Evolutionary conservation across 192 early-diverging fungal species (phyloP), one percentile per base, ranked within the genome.

Genomic region (Haplosporangium gracile): DNA sequence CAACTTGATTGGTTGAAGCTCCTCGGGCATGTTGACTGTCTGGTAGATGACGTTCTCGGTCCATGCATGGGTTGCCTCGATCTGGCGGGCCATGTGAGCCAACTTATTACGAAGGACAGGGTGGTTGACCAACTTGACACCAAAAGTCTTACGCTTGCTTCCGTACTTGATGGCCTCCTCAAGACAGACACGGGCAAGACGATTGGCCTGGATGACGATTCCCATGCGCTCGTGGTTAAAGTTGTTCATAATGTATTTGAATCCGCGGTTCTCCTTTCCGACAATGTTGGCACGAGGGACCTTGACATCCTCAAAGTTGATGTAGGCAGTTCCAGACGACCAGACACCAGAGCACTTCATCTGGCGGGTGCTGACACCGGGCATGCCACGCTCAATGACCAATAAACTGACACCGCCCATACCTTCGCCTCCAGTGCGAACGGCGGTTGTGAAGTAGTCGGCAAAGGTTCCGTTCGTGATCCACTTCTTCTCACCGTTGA

Each of bases 401-500:
- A 97, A 63, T 20, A 97, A 86, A 26, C 93, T 94, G 53, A 97
- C 89, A 47, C 96, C 96, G 63, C 90, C 91, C 92, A 97, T 95
- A 42, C 96, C 96, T 22, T 88, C 88, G 5, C 92, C 93, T 47
- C 96, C 96, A 9, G 96, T 97, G 29, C 96, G 92, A 77, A 91
- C 91, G 39, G 96, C 96, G 9, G 93, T 91, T 8, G 95, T 97
- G 77, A 97, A 97, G 88, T 93, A 97, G 76, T 97, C 95, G 20
- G 95, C 93, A 89, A 93, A 97, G 20, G 91, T 90, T 79, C 96
- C 95, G 86, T 95, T 96, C n/a, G 95, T 95, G 72, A 95, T 91
- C 95, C 95, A 97, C 83, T 95, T 96, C 92, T 97, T 97, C 80
- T 97, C 96, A 11, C 96, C 96, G 74, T 97, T 97, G 68, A 95